Evolutionary conservation across 768 basidiomycete genomes (phyloP).

Genomic region (Roridomyces roridus): DNA sequence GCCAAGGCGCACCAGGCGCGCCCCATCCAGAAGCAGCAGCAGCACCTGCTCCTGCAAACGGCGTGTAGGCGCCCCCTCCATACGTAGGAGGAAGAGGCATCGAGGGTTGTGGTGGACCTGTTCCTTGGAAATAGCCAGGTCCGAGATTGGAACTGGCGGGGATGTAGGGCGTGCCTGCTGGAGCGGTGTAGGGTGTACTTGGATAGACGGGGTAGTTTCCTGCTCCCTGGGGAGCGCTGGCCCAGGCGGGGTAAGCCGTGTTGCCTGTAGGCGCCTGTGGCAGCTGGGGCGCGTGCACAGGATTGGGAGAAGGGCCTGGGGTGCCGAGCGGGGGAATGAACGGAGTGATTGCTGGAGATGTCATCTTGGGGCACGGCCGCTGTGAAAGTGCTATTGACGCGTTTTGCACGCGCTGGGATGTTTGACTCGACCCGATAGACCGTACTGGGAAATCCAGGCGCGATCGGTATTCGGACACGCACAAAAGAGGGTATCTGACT

Average conservation of each 20-base stretch:
- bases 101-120: slow-evolving; percentile 9
- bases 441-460: slow-evolving; percentile 7
- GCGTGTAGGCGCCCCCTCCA: slow-evolving; percentile 7
- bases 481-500: slow-evolving; percentile 14
- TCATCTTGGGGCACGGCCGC: slow-evolving; percentile 21
- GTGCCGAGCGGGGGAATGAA: slow-evolving; percentile 49
- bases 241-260: slow-evolving; percentile 37
- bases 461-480: slow-evolving; percentile 1
- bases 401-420: slow-evolving; percentile 5
- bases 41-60: slow-evolving; percentile 3
- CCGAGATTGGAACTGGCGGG: background rate
- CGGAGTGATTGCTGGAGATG: slow-evolving; percentile 33
- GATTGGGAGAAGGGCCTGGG: slow-evolving; percentile 43
- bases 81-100: slow-evolving; percentile 13
- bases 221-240: slow-evolving; percentile 37
- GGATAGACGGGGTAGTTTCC: slow-evolving; percentile 46
- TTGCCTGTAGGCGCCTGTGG: slow-evolving; percentile 34
- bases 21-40: background rate
- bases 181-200: slow-evolving; percentile 37
- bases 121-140: slow-evolving; percentile 19
- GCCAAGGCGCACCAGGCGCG: background rate
- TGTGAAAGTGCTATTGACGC: slow-evolving; percentile 17
- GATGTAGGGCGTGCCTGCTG: slow-evolving; percentile 45
- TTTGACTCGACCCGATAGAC: slow-evolving; percentile 10
- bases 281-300: slow-evolving; percentile 40